Conservation (phyloP, 2,329 filamentous ascomycete genomes). For the Hymenoscyphus occultus region DNA sequence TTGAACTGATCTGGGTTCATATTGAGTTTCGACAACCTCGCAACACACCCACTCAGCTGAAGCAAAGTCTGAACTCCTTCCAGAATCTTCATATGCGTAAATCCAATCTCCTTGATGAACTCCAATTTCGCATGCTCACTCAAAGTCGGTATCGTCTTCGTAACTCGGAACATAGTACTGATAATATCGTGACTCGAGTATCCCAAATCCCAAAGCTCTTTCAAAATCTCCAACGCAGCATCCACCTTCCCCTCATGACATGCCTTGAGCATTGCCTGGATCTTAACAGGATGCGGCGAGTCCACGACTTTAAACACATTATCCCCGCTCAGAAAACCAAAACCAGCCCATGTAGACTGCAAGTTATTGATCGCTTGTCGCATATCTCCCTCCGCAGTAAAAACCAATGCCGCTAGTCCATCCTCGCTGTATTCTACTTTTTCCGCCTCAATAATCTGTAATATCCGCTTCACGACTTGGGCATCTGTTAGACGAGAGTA, state of each 20-base stretch:
- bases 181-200: conserved; percentile 99
- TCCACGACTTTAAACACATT: conserved; percentile 99
- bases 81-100: conserved; percentile 98
- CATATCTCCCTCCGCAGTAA: conserved; percentile 98
- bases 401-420: conserved; percentile 91
- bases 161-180: conserved; percentile 98
- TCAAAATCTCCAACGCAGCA: conserved; percentile 77
- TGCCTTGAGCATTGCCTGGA: conserved; percentile 97
- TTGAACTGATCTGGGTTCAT: conserved; percentile 87
- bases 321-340: conserved; percentile 94
- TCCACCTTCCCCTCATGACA: conserved; percentile 93
- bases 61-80: conserved; percentile 94
- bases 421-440: conserved; percentile 89
- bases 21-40: conserved; percentile 88
- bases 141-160: conserved; percentile 87
- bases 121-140: conserved; percentile 95
- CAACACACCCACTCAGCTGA: conserved; percentile 89
- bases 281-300: conserved; percentile 94
- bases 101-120: conserved; percentile 98
- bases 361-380: conserved; percentile 98
- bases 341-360: conserved; percentile 88
- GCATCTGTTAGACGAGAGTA: conserved; percentile 90
- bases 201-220: conserved; percentile 89
- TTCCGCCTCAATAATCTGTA: conserved; percentile 92
- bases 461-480: conserved; percentile 84